Conservation (phyloP, 192 early-diverging fungal genomes). For the Backusella luteola region DNA sequence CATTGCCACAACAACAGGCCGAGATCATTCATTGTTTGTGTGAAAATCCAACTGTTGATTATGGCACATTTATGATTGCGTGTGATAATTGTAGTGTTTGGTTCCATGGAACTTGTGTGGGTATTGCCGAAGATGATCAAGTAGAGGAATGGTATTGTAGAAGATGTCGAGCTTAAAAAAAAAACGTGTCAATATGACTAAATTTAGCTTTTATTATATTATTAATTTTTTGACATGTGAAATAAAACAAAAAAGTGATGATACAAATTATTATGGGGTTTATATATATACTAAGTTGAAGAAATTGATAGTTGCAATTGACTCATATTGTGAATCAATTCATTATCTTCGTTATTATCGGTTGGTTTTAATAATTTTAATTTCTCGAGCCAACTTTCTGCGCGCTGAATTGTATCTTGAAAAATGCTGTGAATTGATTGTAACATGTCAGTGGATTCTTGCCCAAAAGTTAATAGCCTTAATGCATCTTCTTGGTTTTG, state of each 20-base stretch:
- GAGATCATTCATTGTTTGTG: slow-evolving; percentile 60
- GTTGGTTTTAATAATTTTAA: background rate
- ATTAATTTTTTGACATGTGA: slow-evolving; percentile 7
- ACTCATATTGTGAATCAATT: background rate
- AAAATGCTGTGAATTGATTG: slow-evolving; percentile 62
- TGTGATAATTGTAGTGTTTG: slow-evolving; percentile 60
- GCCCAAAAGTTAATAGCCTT: slow-evolving; percentile 64
- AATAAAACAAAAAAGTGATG: background rate
- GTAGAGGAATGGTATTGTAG: slow-evolving; percentile 22
- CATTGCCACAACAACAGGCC: background rate
- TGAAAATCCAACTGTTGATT: slow-evolving; percentile 53
- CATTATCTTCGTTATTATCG: background rate
- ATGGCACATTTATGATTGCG: slow-evolving; percentile 64
- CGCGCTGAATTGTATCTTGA: slow-evolving; percentile 61
- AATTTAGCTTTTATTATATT: background rate
- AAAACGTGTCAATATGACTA: background rate
- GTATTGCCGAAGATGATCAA: slow-evolving; percentile 35
- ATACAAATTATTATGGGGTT: background rate
- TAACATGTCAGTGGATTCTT: slow-evolving; percentile 69
- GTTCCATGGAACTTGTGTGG: slow-evolving; percentile 62
- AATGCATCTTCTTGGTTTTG: slow-evolving; percentile 50
- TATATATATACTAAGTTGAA: background rate
- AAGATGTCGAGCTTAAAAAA: slow-evolving; percentile 4
- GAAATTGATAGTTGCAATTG: background rate
- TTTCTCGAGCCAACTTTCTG: slow-evolving; percentile 56